Evolutionary conservation across 805 yeast genomes (phyloP).

Genomic region (Wickerhamomyces subpelliculosus): DNA sequence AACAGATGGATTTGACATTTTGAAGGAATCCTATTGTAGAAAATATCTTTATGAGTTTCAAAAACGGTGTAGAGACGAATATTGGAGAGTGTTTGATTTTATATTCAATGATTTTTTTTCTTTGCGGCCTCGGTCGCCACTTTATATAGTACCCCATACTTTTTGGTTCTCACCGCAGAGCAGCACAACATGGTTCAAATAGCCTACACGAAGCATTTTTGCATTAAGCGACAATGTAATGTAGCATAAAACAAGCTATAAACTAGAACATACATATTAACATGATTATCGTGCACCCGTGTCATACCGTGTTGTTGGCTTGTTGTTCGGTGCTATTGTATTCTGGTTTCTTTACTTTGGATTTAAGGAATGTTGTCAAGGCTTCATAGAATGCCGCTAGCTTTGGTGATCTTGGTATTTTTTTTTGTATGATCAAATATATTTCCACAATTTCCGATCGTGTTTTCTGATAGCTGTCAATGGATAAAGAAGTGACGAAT

Average conservation of each 20-base stretch:
- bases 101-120: no score
- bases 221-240: no score
- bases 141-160: no score
- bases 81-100: no score
- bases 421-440: conserved; percentile 8
- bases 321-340: background rate
- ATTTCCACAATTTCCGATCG: conserved; percentile 15
- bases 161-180: no score
- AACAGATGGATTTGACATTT: conserved; percentile 26
- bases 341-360: background rate
- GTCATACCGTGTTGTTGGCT: background rate
- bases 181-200: no score
- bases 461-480: conserved; percentile 16
- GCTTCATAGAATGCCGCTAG: conserved; percentile 6
- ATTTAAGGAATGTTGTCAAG: conserved; percentile 8
- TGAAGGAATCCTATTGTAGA: background rate
- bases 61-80: no score
- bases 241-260: no score
- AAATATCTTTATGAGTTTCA: background rate
- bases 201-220: no score
- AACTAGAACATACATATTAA: no score
- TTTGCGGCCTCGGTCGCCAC: no score
- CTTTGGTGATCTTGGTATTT: background rate
- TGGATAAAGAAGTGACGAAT: conserved; percentile 4
- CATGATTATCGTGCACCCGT: no score